Evolutionary conservation across 202 grass and related monocot genomes (phyloP).

Genomic region (Schoenoplectus triqueter): DNA sequence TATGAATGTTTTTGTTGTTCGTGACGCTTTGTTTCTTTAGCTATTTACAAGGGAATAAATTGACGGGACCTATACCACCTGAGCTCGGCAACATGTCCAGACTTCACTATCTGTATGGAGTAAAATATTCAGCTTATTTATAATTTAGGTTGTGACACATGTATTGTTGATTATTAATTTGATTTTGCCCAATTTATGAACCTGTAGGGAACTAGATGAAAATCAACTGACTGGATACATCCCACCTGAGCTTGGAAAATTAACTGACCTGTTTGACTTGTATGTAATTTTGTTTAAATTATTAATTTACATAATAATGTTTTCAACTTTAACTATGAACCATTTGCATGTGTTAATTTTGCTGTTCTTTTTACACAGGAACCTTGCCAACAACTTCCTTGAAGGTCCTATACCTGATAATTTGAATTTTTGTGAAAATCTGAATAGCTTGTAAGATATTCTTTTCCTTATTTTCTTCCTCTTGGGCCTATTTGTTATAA

Average conservation of each 20-base stretch:
- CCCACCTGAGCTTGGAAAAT: conserved; percentile 79
- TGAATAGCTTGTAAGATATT: conserved; percentile 78
- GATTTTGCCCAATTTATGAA: conserved; percentile 15
- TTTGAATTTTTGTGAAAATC: conserved; percentile 70
- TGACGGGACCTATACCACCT: conserved; percentile 72
- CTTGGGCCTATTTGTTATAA: background rate
- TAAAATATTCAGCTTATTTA: background rate
- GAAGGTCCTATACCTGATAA: conserved; percentile 76
- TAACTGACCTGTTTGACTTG: conserved; percentile 81
- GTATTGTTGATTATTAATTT: background rate
- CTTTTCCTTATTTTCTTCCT: background rate
- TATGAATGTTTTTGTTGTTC: conserved; percentile 10
- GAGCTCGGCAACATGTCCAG: conserved; percentile 90
- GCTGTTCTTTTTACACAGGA: conserved; percentile 50
- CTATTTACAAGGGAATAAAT: conserved; percentile 72
- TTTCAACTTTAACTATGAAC: background rate
- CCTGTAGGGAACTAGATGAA: conserved; percentile 78
- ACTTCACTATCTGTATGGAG: conserved; percentile 85
- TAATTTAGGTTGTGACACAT: background rate
- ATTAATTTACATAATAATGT: background rate
- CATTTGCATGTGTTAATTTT: conserved; percentile 9
- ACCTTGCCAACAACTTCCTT: conserved; percentile 82
- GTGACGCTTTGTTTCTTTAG: conserved; percentile 40
- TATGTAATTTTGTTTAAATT: conserved; percentile 46
- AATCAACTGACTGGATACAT: conserved; percentile 69